Percentiles rank a stretch among this genome's conserved stretches.
Evolutionary conservation across 2,329 filamentous ascomycete species (phyloP).

Genomic region (Dactylellina sp.): DNA sequence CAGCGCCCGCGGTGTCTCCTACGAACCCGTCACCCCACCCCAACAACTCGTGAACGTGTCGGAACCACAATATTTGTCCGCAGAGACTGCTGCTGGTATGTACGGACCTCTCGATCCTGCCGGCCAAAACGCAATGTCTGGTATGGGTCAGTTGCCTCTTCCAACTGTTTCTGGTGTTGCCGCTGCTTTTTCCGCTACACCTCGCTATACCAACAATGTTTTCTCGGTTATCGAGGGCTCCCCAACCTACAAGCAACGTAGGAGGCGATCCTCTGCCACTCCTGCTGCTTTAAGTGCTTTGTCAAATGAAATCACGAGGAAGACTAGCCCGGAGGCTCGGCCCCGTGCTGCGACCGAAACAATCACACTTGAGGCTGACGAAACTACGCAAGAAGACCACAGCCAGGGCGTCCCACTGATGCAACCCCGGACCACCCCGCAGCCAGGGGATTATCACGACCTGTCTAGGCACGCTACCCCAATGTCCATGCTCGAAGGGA

Average conservation of each 20-base stretch:
- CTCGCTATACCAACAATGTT: slow-evolving; percentile 80
- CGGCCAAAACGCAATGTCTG: slow-evolving; percentile 79
- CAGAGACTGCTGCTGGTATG: slow-evolving; percentile 88
- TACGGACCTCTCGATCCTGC: slow-evolving; percentile 94
- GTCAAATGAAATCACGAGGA: slow-evolving; percentile 70
- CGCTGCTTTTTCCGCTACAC: slow-evolving; percentile 74
- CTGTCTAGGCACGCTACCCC: slow-evolving; percentile 93
- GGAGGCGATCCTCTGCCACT: slow-evolving; percentile 91
- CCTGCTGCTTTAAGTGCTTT: slow-evolving; percentile 76
- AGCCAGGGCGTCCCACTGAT: slow-evolving; percentile 54
- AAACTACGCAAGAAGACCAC: slow-evolving; percentile 57
- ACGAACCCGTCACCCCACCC: slow-evolving; percentile 94
- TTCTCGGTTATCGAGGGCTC: slow-evolving; percentile 98
- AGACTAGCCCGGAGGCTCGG: slow-evolving; percentile 81
- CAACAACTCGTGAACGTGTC: slow-evolving; percentile 85
- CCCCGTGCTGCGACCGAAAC: slow-evolving; percentile 83
- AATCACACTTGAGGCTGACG: slow-evolving; percentile 66
- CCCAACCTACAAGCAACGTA: slow-evolving; percentile 97
- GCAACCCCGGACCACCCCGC: slow-evolving; percentile 68
- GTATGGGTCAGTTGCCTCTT: slow-evolving; percentile 89
- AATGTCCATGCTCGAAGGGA: slow-evolving; percentile 80
- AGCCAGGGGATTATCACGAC: slow-evolving; percentile 83
- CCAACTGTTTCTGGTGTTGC: slow-evolving; percentile 75
- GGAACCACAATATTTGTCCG: slow-evolving; percentile 96
- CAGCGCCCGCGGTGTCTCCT: slow-evolving; percentile 94